Evolutionary conservation across 176 grass and related monocot species (phyloP), one percentile per base, ranked within the genome.

Genomic region (Oryza brachyantha): DNA sequence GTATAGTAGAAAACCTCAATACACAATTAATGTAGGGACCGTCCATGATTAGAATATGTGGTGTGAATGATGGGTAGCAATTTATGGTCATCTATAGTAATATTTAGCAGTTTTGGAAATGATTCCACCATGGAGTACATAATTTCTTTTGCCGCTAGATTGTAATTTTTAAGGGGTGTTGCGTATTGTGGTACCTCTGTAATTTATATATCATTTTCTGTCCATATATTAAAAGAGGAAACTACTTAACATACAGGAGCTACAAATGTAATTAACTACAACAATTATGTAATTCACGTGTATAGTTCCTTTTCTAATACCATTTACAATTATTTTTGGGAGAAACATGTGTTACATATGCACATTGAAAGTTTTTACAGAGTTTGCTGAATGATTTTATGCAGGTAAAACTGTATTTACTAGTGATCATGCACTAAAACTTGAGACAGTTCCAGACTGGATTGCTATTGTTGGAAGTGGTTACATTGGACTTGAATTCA

Each of bases 401-500:
- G 79, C 75, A 97, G 90, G 90, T 2, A 90, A 97, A 84, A 93
- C 93, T 35, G 87, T 93, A 82, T 93, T 93, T 88, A 97, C 93
- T 16, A 93, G 93, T 79, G 93, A 93, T 69, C 93, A 93, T 76
- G 93, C 90, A 58, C 68, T 93, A 52, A 97, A 97, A 86, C 83
- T 97, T 63, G 93, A 93, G 83, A 90, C 85, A 71, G 85, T 97
- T 40, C 93, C 93, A 31, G 93, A 93, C 25, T 97, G 93, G 90
- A 88, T 93, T 74, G 93, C 90, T 84, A 97, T 97, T 66, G 85
- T 97, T 67, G 93, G 90, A 88, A 97, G 90, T 69, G 90, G 93
- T 83, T 97, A 97, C 75, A 93, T 97, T 90, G 90, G 87, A 60
- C 93, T 97, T 72, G 93, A 97, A 69, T 97, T 97, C 82, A 97